A percentile compares a stretch with the other conserved stretches of the same genome.
Evolutionary conservation across 1,284 basidiomycete genomes (phyloP).

Genomic region (Microbotryum silenes-acaulis): DNA sequence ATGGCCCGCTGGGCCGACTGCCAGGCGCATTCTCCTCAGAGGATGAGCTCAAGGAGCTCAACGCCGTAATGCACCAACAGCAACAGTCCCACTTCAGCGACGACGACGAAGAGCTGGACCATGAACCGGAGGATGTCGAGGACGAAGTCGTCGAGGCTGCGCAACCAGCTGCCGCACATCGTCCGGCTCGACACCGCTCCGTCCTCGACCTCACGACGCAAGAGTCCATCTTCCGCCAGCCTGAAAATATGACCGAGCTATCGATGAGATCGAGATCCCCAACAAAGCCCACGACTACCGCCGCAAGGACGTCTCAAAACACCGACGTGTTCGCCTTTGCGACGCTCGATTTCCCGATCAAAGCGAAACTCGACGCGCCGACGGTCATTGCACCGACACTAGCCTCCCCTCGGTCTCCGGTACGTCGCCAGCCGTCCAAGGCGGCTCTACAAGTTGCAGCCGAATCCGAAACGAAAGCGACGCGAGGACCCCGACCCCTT

Average conservation of each 20-base stretch:
- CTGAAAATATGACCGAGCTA: no score
- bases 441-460: neutral
- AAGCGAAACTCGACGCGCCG: conserved; percentile 3
- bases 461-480: neutral
- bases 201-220: neutral
- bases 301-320: no score
- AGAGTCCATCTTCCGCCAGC: no score
- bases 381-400: neutral
- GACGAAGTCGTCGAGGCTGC: neutral
- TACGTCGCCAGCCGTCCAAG: neutral
- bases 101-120: conserved; percentile 14
- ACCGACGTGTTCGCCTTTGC: conserved; percentile 24
- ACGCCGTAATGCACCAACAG: conserved; percentile 11
- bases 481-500: conserved; percentile 11
- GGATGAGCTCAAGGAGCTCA: conserved; percentile 26
- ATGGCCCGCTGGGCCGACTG: neutral
- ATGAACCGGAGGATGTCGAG: neutral
- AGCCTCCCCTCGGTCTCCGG: neutral
- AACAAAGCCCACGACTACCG: no score
- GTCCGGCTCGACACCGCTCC: neutral
- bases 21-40: neutral
- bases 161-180: neutral
- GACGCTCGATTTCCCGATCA: conserved; percentile 22
- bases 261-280: no score
- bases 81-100: conserved; percentile 21